A percentile compares a stretch with the other conserved stretches of the same genome.
These are phyloP conservation scores for Flueggea neowawraea DNA, from an alignment of 441 rosid species.

Conservation along the genomic window DNA sequence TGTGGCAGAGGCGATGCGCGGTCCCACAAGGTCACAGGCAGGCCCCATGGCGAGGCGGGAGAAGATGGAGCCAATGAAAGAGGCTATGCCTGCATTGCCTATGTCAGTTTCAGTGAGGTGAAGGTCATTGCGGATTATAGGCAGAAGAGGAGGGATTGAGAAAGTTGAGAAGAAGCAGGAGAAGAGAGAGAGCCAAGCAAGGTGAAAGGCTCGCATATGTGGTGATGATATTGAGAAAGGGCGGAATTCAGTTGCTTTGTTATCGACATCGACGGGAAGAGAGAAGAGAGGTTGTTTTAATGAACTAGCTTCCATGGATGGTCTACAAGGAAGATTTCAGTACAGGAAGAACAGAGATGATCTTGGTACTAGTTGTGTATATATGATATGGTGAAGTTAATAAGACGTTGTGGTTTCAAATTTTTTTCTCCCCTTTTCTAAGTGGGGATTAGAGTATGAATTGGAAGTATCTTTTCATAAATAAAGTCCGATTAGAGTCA, in stretches of 20 bases:
- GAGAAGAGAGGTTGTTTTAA: constrained; percentile 12
- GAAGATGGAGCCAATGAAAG: constrained; percentile 73
- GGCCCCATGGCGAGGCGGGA: constrained; percentile 92
- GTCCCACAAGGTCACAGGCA: constrained; percentile 63
- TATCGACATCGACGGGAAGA: constrained; percentile 38
- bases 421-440: too few relatives aligned
- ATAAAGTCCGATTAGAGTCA: too few relatives aligned
- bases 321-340: too few relatives aligned
- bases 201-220: constrained; percentile 74
- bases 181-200: constrained; percentile 83
- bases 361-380: too few relatives aligned
- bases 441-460: too few relatives aligned
- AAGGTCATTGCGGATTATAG: constrained; percentile 64
- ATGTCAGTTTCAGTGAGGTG: constrained; percentile 40
- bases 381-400: too few relatives aligned
- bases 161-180: constrained; percentile 83
- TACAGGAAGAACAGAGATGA: too few relatives aligned
- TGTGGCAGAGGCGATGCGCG: constrained; percentile 53
- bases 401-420: too few relatives aligned
- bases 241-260: constrained; percentile 59
- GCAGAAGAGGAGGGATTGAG: constrained; percentile 77
- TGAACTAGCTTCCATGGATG: not conserved
- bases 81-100: constrained; percentile 56
- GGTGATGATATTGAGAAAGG: constrained; percentile 54
- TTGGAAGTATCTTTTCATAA: too few relatives aligned